A percentile compares a stretch with the other conserved stretches of the same genome.
Evolutionary conservation across 2,329 filamentous ascomycete species (phyloP).

Genomic region (Fusarium nurragi): DNA sequence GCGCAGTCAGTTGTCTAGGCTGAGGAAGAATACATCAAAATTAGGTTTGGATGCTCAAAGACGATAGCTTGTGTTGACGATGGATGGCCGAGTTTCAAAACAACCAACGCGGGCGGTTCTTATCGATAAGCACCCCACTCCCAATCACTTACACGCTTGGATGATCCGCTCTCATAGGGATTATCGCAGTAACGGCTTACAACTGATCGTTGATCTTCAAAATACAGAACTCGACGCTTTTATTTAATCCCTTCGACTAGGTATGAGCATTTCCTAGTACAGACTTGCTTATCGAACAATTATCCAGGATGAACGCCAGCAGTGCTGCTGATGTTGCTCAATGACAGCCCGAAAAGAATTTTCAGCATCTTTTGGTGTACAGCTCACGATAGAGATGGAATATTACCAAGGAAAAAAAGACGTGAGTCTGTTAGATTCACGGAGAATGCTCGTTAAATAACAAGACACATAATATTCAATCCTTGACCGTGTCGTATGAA

Average conservation of each 20-base stretch:
- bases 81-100: conserved; percentile 36
- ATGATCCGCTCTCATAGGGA: background rate
- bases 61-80: conserved; percentile 17
- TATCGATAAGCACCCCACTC: conserved; percentile 31
- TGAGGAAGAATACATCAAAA: background rate
- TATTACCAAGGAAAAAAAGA: background rate
- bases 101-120: conserved; percentile 23
- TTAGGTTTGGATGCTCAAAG: background rate
- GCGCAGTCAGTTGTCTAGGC: background rate
- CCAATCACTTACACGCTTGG: conserved; percentile 5
- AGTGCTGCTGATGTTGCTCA: background rate
- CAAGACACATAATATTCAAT: background rate
- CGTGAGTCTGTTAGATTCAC: background rate
- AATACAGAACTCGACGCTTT: background rate
- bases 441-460: background rate
- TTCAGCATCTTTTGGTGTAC: background rate
- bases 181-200: background rate
- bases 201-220: background rate
- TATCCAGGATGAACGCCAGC: background rate
- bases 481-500: background rate
- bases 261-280: background rate
- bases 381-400: background rate
- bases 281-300: background rate
- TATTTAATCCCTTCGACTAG: background rate
- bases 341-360: background rate